A percentile compares a stretch with the other conserved stretches of the same genome.
Evolutionary conservation across 2,329 filamentous ascomycete genomes (phyloP).

Genomic region (Cladosporium sp.): DNA sequence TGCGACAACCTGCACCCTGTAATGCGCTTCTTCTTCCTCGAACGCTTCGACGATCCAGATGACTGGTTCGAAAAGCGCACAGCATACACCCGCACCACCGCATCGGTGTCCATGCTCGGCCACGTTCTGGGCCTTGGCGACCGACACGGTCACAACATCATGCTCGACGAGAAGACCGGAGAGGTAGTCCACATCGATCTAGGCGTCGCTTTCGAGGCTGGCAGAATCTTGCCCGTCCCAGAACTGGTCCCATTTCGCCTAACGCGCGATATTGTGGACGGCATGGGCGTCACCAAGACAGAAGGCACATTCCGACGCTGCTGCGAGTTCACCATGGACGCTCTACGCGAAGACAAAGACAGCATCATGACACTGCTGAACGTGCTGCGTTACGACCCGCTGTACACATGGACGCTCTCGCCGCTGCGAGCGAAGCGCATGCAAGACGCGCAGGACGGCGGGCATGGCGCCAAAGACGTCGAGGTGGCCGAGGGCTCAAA

Average conservation of each 20-base stretch:
- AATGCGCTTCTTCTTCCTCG: constrained; percentile 96
- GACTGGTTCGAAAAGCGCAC: constrained; percentile 90
- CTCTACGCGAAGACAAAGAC: constrained; percentile 89
- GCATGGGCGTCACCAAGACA: constrained; percentile 91
- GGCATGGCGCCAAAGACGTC: constrained; percentile 42
- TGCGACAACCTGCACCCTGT: constrained; percentile 84
- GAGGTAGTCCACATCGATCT: constrained; percentile 97
- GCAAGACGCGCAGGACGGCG: constrained; percentile 56
- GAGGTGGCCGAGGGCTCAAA: constrained; percentile 34
- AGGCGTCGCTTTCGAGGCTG: constrained; percentile 94
- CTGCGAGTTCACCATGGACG: constrained; percentile 95
- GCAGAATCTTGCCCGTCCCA: constrained; percentile 88
- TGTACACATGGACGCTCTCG: constrained; percentile 93
- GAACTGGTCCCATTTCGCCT: constrained; percentile 95
- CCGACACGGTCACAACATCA: constrained; percentile 93
- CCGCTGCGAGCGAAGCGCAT: constrained; percentile 62
- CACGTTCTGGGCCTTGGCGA: constrained; percentile 87
- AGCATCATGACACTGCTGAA: constrained; percentile 99
- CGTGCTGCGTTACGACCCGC: constrained; percentile 93
- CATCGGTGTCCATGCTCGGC: constrained; percentile 91
- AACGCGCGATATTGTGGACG: constrained; percentile 91
- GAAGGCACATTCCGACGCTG: constrained; percentile 97
- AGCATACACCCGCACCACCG: constrained; percentile 89
- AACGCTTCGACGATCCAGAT: constrained; percentile 87
- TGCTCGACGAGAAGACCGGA: constrained; percentile 82